A percentile compares a stretch with the other conserved stretches of the same genome.
phyloP scores from a whole-genome alignment of 2,329 filamentous ascomycete genomes.

The Colletotrichum karsti region DNA sequence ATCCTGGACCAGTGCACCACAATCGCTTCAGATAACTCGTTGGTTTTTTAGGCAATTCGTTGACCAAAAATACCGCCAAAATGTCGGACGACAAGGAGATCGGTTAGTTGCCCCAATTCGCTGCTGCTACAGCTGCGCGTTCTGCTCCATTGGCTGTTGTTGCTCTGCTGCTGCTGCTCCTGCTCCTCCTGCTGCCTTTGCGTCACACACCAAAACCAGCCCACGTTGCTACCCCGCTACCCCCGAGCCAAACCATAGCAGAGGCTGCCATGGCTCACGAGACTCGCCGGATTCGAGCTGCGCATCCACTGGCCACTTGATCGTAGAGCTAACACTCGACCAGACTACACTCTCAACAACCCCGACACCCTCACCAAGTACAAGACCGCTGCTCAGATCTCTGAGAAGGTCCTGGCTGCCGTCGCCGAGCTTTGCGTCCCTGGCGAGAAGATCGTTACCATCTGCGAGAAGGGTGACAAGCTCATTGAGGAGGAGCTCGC shows the following conservation, averaged over 20 bases:
- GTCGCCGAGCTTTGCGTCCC: constrained; percentile 80
- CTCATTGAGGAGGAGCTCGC: constrained; percentile 90
- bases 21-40: constrained; percentile 20
- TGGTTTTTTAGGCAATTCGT: constrained; percentile 11
- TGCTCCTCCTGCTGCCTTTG: constrained; percentile 32
- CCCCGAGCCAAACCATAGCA: constrained; percentile 8
- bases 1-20: constrained; percentile 26
- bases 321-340: constrained; percentile 7
- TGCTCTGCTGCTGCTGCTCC: constrained; percentile 30
- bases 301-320: background rate
- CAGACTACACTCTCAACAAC: constrained; percentile 91
- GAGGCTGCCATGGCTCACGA: background rate
- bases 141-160: background rate
- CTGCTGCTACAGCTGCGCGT: constrained; percentile 2
- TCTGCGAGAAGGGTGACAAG: constrained; percentile 96
- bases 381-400: constrained; percentile 95
- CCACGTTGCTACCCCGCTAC: constrained; percentile 24
- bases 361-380: constrained; percentile 98
- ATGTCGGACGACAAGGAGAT: constrained; percentile 56
- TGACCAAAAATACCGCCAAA: constrained; percentile 38
- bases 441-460: constrained; percentile 89
- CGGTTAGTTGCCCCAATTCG: constrained; percentile 43
- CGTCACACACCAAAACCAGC: constrained; percentile 36
- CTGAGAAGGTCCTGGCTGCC: constrained; percentile 91
- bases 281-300: constrained; percentile 7